phyloP scores from a whole-genome alignment of 2,329 filamentous ascomycete genomes.

The Penicillium sp. region DNA sequence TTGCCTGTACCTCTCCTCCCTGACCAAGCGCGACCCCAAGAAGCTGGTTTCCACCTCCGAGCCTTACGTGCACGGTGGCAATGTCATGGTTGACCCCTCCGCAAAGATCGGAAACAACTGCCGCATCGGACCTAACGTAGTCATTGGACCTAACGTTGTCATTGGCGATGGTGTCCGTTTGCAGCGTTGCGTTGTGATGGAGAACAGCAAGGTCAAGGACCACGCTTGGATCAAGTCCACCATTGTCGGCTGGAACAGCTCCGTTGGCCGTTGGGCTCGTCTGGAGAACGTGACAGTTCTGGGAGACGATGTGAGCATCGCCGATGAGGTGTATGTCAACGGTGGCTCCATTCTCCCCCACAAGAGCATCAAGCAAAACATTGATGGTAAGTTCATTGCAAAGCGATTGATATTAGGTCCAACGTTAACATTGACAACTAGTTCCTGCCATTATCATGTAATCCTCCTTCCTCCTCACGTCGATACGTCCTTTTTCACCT shows the following conservation, averaged over 20 bases:
- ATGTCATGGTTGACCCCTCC: slow-evolving; percentile 89
- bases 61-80: slow-evolving; percentile 85
- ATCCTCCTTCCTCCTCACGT: slow-evolving; percentile 29
- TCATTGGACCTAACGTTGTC: slow-evolving; percentile 88
- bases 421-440: slow-evolving; percentile 20
- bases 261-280: slow-evolving; percentile 90
- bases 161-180: slow-evolving; percentile 92
- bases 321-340: slow-evolving; percentile 98
- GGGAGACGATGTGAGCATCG: slow-evolving; percentile 95
- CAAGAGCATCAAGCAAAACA: slow-evolving; percentile 98
- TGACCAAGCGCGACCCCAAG: slow-evolving; percentile 87
- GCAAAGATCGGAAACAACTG: slow-evolving; percentile 98
- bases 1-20: slow-evolving; percentile 90
- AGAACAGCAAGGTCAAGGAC: slow-evolving; percentile 93
- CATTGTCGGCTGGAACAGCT: slow-evolving; percentile 98
- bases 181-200: slow-evolving; percentile 86
- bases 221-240: slow-evolving; percentile 99
- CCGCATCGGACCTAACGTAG: slow-evolving; percentile 95
- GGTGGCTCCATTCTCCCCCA: slow-evolving; percentile 92
- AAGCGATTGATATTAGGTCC: not conserved
- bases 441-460: slow-evolving; percentile 53
- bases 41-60: slow-evolving; percentile 72
- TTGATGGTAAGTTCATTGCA: slow-evolving; percentile 64
- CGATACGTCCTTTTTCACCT: slow-evolving; percentile 27
- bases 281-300: slow-evolving; percentile 98